Evolutionary conservation across 1,139 yeast species (phyloP), one percentile per base, ranked within the genome.

Genomic region (Kodamaea suecica): DNA sequence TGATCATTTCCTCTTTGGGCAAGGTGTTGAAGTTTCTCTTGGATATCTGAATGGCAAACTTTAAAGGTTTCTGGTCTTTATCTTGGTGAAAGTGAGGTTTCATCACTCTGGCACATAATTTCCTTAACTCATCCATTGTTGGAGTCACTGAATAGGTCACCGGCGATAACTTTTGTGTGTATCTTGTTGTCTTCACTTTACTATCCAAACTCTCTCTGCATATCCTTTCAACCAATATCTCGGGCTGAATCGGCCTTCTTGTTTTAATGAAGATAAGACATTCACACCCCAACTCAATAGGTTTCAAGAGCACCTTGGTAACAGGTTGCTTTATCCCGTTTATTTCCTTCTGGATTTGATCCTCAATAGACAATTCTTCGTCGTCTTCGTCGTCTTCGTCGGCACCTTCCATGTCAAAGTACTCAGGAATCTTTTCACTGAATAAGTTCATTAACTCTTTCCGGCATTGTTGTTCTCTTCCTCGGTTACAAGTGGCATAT

Each of bases 231-330:
- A 86, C 88, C 38, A 92, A 71, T 4, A 68, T 58, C 29, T 80
- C 94, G 0, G 97, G 97, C 23, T 76, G 78, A 9, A 90, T 70
- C 0, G 97, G 95, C 44, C 66, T 73, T 47, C 84, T 75, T 1
- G 90, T 77, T 49, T 94, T 84, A 48, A 88, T 77, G 55, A 92
- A 92, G 2, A 88, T 73, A 30, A 83, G 70, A 60, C 98, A 92
- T 55, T 87, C 96, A 52, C 94, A 83, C 17, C 80, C 84, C 31
- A 88, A 57, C 11, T 81, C 84, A 25, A 87, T 70, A 16, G 85
- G 81, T 29, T 71, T 67, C 30, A 88, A 63, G 10, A 78, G 58
- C 20, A 72, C 74, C 37, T 70, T 68, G 34, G 56, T 53, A 38
- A 61, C 61, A 23, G 52, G 40, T 16, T 59, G 57, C 57, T 79